phyloP scores from a whole-genome alignment of 1,284 basidiomycete genomes.

The Marasmius oreades region DNA sequence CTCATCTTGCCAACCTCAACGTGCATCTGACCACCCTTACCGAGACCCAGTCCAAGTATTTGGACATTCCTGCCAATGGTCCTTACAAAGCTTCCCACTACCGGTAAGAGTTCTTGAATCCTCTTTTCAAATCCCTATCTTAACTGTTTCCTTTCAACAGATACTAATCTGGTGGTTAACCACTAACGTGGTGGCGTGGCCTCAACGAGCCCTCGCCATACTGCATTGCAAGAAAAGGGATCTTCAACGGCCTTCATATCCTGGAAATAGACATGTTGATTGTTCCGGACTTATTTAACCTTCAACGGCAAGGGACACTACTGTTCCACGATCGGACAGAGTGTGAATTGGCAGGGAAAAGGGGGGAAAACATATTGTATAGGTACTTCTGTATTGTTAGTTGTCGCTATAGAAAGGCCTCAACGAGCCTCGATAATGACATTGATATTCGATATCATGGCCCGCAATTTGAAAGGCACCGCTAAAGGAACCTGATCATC shows the following conservation, averaged over 20 bases:
- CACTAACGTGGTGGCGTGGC: slow-evolving; percentile 45
- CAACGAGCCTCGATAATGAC: slow-evolving; percentile 35
- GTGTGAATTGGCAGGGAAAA: slow-evolving; percentile 16
- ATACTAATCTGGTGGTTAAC: slow-evolving; percentile 39
- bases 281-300: slow-evolving; percentile 20
- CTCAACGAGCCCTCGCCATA: slow-evolving; percentile 72
- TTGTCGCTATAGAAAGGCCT: slow-evolving; percentile 30
- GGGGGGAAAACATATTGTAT: background rate
- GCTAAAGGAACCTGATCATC: background rate
- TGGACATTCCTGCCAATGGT: slow-evolving; percentile 86
- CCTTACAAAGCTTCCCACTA: slow-evolving; percentile 93
- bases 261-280: slow-evolving; percentile 14
- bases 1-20: slow-evolving; percentile 88
- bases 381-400: slow-evolving; percentile 10
- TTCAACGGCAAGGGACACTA: slow-evolving; percentile 15
- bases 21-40: slow-evolving; percentile 91
- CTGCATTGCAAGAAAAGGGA: slow-evolving; percentile 45
- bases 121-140: too few relatives aligned
- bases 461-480: background rate
- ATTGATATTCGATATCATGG: slow-evolving; percentile 1
- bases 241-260: slow-evolving; percentile 53
- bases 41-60: slow-evolving; percentile 82
- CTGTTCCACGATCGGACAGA: slow-evolving; percentile 4
- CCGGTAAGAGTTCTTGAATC: slow-evolving; percentile 44
- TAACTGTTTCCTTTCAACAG: slow-evolving; percentile 23